Conservation (phyloP, 2,329 filamentous ascomycete species). For the Diaporthe capsici region DNA sequence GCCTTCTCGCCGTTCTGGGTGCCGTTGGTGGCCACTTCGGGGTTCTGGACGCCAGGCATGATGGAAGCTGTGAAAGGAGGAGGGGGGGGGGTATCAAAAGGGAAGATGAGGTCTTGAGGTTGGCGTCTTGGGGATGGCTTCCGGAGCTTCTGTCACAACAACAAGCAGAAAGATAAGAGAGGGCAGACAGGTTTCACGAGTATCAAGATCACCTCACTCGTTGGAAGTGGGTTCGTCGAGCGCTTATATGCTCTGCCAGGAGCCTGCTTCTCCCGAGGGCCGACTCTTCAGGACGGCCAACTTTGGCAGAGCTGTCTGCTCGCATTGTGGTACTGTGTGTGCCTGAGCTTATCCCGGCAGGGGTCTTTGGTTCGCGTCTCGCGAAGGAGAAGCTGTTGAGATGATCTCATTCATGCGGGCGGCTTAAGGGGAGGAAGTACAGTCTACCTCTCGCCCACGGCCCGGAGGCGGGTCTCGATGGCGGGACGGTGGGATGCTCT, state of each 20-base stretch:
- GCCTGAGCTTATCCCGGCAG: slow-evolving; percentile 15
- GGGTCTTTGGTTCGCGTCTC: slow-evolving; percentile 2
- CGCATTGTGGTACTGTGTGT: slow-evolving; percentile 29
- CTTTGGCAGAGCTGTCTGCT: slow-evolving; percentile 23
- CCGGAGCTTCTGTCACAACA: slow-evolving; percentile 37
- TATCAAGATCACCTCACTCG: background rate
- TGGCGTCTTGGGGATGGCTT: slow-evolving; percentile 26
- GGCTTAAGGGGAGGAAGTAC: slow-evolving; percentile 19
- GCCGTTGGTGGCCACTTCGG: slow-evolving; percentile 6
- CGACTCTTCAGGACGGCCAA: slow-evolving; percentile 3
- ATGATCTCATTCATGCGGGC: slow-evolving; percentile 32
- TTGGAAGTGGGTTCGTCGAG: slow-evolving; percentile 37
- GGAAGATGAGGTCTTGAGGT: background rate
- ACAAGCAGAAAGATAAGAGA: slow-evolving; percentile 20
- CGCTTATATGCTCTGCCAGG: slow-evolving; percentile 38
- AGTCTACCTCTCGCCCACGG: slow-evolving; percentile 19
- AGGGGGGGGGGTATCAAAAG: slow-evolving; percentile 28
- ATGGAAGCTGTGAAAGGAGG: slow-evolving; percentile 18
- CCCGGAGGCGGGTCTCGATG: background rate
- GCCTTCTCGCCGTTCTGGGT: slow-evolving; percentile 46
- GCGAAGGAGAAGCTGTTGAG: slow-evolving; percentile 33
- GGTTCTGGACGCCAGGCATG: slow-evolving; percentile 35
- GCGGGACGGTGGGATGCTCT: background rate
- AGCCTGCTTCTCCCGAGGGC: slow-evolving; percentile 3
- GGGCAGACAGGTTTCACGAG: slow-evolving; percentile 20